Conservation (phyloP, 83 land plant genomes). For the Picea mariana region DNA sequence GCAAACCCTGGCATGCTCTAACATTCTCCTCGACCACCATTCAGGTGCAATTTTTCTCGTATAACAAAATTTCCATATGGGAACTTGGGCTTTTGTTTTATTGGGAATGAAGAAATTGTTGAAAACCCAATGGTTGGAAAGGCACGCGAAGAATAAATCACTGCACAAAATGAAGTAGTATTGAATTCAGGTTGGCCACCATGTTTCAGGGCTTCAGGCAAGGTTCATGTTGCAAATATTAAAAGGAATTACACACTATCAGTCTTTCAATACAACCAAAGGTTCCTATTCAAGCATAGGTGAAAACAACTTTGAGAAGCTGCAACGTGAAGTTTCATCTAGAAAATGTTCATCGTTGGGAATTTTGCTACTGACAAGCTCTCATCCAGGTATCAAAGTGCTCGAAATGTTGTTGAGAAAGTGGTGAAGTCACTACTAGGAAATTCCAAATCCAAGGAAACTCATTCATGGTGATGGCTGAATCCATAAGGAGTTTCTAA, state of each 20-base stretch:
- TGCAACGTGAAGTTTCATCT: background rate
- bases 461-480: constrained; percentile 7
- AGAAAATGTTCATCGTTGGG: background rate
- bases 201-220: constrained; percentile 3
- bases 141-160: background rate
- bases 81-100: background rate
- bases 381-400: constrained; percentile 15
- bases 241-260: background rate
- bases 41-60: background rate
- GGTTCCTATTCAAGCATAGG: background rate
- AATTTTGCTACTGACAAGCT: constrained; percentile 5
- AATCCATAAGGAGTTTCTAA: constrained; percentile 12
- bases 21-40: background rate
- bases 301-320: background rate
- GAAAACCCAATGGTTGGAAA: background rate
- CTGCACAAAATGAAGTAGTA: background rate
- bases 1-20: background rate
- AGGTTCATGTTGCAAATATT: background rate
- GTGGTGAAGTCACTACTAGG: constrained; percentile 5
- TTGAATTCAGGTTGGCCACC: constrained; percentile 1
- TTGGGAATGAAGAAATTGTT: constrained; percentile 8
- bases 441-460: constrained; percentile 13
- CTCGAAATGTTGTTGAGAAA: constrained; percentile 16
- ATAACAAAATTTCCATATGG: background rate
- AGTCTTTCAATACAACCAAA: constrained; percentile 1